Evolutionary conservation across 306 rosid species (phyloP).

Genomic region (Purshia tridentata): DNA sequence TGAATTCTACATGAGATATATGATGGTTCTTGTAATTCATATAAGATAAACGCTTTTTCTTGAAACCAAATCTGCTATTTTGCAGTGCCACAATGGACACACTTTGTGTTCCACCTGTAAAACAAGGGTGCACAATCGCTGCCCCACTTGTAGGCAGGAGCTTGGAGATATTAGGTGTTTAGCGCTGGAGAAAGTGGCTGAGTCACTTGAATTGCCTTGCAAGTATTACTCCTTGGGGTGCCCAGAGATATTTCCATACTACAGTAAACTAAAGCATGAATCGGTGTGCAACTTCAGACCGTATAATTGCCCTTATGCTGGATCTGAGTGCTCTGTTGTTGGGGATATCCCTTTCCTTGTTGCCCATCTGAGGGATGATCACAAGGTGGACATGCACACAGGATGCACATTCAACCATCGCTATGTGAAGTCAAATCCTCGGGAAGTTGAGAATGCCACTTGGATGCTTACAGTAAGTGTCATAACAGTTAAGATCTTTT

Average conservation of each 20-base stretch:
- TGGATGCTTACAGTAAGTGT: constrained; percentile 99
- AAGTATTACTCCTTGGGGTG: constrained; percentile 86
- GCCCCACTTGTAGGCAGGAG: constrained; percentile 99
- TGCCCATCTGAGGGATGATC: constrained; percentile 96
- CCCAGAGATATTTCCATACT: constrained; percentile 95
- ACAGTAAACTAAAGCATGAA: constrained; percentile 97
- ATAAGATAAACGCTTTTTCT: neutral
- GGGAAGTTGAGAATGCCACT: constrained; percentile 98
- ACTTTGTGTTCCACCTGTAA: constrained; percentile 96
- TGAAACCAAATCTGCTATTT: constrained; percentile 19
- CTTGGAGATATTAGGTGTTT: constrained; percentile 99
- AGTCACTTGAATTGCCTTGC: constrained; percentile 97
- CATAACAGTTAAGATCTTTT: constrained; percentile 9
- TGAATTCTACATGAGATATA: neutral
- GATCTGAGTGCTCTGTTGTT: constrained; percentile 85
- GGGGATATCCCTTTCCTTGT: constrained; percentile 96
- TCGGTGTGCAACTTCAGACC: constrained; percentile 91
- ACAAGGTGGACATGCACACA: constrained; percentile 98
- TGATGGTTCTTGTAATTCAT: neutral
- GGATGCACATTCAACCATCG: constrained; percentile 99
- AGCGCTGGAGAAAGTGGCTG: constrained; percentile 98
- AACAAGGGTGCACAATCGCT: constrained; percentile 94
- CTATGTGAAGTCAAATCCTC: constrained; percentile 95
- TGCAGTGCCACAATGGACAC: constrained; percentile 99
- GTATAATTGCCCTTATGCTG: constrained; percentile 95